A percentile compares a stretch with the other conserved stretches of the same genome.
These are phyloP conservation scores for Phycomyces blakesleeanus DNA, from an alignment of 192 early-diverging fungal species.

Conservation along the genomic window DNA sequence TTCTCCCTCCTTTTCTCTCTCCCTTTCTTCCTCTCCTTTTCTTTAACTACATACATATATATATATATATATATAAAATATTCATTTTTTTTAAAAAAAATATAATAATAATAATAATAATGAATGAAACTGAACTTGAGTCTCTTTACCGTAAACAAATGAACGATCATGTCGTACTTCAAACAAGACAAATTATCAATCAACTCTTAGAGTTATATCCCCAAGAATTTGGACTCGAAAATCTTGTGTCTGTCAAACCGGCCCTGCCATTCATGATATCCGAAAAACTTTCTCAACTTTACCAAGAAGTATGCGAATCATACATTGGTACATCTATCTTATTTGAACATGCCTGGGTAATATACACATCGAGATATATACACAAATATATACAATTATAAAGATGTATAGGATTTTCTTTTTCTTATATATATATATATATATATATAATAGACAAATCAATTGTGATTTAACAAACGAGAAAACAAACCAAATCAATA, in stretches of 20 bases:
- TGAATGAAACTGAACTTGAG: constrained; percentile 21
- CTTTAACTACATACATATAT: too few relatives aligned
- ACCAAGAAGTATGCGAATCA: constrained; percentile 15
- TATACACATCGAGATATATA: too few relatives aligned
- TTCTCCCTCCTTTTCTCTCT: too few relatives aligned
- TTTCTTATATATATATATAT: too few relatives aligned
- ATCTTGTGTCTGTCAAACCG: constrained; percentile 5
- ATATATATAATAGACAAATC: too few relatives aligned
- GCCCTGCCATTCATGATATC: neutral
- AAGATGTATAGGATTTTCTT: too few relatives aligned
- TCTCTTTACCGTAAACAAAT: constrained; percentile 21
- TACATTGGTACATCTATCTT: constrained; percentile 14
- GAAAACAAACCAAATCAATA: too few relatives aligned
- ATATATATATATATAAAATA: too few relatives aligned
- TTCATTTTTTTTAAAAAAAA: too few relatives aligned
- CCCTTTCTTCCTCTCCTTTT: too few relatives aligned
- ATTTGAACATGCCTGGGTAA: constrained; percentile 37
- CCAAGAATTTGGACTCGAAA: constrained; percentile 24
- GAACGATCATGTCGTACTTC: constrained; percentile 20
- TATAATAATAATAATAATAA: neutral
- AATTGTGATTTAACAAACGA: too few relatives aligned
- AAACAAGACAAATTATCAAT: constrained; percentile 16
- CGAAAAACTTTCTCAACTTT: constrained; percentile 16
- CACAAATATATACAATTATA: too few relatives aligned
- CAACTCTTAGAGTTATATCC: constrained; percentile 19